These are phyloP conservation scores for Aspergillus fructus DNA, from an alignment of 2,329 filamentous ascomycete genomes.

Conservation along the genomic window DNA sequence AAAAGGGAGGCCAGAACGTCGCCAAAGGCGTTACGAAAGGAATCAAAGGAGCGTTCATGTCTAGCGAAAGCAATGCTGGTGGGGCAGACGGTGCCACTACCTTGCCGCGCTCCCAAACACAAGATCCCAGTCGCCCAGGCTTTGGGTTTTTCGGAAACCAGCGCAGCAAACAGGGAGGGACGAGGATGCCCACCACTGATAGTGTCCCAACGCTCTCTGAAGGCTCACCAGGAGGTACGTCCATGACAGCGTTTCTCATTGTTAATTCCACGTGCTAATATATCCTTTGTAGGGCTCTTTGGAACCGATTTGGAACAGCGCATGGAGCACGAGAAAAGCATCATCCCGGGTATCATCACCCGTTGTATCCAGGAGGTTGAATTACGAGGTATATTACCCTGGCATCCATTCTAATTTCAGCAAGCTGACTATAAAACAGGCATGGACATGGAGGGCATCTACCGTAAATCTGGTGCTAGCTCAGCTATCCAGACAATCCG, in stretches of 20 bases:
- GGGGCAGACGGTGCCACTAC: constrained; percentile 29
- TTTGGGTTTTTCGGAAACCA: constrained; percentile 69
- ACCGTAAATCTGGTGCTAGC: constrained; percentile 92
- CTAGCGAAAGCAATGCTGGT: constrained; percentile 56
- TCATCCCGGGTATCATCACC: constrained; percentile 86
- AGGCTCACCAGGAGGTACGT: constrained; percentile 40
- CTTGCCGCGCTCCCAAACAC: constrained; percentile 39
- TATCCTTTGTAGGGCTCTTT: constrained; percentile 61
- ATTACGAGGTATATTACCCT: constrained; percentile 62
- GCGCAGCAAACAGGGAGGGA: constrained; percentile 42
- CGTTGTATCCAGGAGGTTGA: constrained; percentile 97
- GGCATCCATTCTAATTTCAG: neutral
- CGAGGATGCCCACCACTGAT: constrained; percentile 44
- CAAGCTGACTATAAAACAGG: constrained; percentile 35
- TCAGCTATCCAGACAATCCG: constrained; percentile 88
- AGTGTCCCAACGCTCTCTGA: constrained; percentile 43
- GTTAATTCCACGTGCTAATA: constrained; percentile 4
- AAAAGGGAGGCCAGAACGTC: constrained; percentile 90
- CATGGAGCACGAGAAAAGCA: constrained; percentile 81
- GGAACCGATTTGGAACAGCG: constrained; percentile 85
- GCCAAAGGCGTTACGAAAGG: constrained; percentile 94
- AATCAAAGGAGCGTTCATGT: constrained; percentile 85
- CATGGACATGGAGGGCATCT: constrained; percentile 97
- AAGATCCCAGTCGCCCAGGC: constrained; percentile 55
- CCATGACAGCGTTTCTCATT: neutral